Base-by-base conservation (phyloP, 371 early-diverging fungal species). In the Mucor indicus region DNA sequence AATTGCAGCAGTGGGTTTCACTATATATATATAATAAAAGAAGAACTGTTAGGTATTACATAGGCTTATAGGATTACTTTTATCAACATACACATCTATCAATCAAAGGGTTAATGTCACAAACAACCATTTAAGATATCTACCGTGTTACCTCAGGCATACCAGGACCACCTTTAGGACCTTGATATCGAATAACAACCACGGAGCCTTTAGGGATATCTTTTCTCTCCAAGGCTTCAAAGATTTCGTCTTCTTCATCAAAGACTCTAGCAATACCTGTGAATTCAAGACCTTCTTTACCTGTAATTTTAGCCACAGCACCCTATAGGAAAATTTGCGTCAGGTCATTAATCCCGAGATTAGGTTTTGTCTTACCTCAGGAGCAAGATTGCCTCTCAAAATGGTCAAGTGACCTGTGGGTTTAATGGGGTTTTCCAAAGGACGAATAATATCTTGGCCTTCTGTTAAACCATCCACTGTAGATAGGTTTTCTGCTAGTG, bases 231-330 rank as follows among this genome's bases (percentile, higher is more conserved):
- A 96, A 64, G 5, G 95, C 93, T 22, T 55, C 64, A 55, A 97
- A 67, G 87, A 97, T 92, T 21, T 77, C 89, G 55, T 90, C 88
- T 64, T 97, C 98, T 33, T 84, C 81, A 53, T 97, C 93, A 64
- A 86, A 97, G 22, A 92, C 93, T 39, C 84, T 84, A 32, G 98
- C 98, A 2, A 73, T 68, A 16, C 98, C 98, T 37, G 76, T 69
- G 61, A 97, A 97, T 36, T 50, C 47, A 4, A 95, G 74, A 16
- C 98, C 98, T 71, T 97, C 95, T 72, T 97, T 97, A 46, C 98
- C 98, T 9, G 98, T 97, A 73, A 97, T 97, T 75, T 97, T 97
- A 53, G 96, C 98, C 15, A 97, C 98, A 9, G 91, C 82, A n/a
- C 96, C 95, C 29, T 29, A 5, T 29, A 7, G 29, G 29, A 29